These are phyloP conservation scores for Chamaecrista fasciculata DNA, from an alignment of 306 rosid genomes.

Conservation along the genomic window DNA sequence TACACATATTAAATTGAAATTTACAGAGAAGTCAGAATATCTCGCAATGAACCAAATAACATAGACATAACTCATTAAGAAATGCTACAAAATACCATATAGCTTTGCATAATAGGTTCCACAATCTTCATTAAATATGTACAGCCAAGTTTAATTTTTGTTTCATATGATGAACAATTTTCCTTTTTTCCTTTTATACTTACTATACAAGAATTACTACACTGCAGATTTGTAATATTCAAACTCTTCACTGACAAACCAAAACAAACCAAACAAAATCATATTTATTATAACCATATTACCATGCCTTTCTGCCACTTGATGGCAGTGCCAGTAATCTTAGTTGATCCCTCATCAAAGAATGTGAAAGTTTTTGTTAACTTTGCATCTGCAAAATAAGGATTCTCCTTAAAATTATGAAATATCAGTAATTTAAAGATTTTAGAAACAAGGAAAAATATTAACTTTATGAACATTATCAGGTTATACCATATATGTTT, in stretches of 20 bases:
- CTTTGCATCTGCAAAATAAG: constrained; percentile 59
- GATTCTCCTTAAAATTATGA: constrained; percentile 58
- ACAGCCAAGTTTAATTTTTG: too few relatives aligned
- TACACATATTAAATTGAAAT: constrained; percentile 6
- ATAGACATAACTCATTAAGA: neutral
- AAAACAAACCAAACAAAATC: too few relatives aligned
- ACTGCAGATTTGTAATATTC: too few relatives aligned
- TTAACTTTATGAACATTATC: neutral
- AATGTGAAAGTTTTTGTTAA: constrained; percentile 56
- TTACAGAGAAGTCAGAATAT: neutral
- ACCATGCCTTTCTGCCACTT: constrained; percentile 74
- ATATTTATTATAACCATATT: constrained; percentile 7
- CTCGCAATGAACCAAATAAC: constrained; percentile 18
- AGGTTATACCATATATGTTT: neutral
- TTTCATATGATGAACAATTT: too few relatives aligned
- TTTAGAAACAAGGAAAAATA: constrained; percentile 2
- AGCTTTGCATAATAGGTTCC: constrained; percentile 40
- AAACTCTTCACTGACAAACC: too few relatives aligned
- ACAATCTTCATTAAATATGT: constrained; percentile 44
- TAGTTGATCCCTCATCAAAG: constrained; percentile 53
- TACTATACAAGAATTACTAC: too few relatives aligned
- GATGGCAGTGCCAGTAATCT: constrained; percentile 54
- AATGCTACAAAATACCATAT: constrained; percentile 33
- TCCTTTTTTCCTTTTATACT: too few relatives aligned
- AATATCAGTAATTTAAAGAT: constrained; percentile 13